Evolutionary conservation across 148 eudicot genomes (phyloP).

Genomic region (Euryodendron excelsum): DNA sequence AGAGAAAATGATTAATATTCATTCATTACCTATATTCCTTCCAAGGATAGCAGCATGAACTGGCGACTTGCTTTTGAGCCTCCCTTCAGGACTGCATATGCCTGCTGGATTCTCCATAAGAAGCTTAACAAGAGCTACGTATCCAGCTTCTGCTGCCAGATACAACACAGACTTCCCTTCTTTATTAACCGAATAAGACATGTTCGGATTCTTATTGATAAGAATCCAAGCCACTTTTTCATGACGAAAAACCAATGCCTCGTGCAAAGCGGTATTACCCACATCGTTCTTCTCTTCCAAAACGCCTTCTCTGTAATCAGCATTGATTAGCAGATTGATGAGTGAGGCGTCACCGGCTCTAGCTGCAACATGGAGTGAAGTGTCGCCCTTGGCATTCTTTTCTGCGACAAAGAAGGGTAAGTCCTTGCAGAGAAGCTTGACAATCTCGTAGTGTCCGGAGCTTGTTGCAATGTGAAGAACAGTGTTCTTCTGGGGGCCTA

Average conservation of each 20-base stretch:
- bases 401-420: constrained; percentile 23
- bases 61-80: constrained; percentile 21
- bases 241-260: constrained; percentile 23
- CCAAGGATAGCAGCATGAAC: constrained; percentile 32
- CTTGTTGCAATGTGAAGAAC: constrained; percentile 29
- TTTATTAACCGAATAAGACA: constrained; percentile 19
- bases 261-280: constrained; percentile 33
- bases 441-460: constrained; percentile 17
- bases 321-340: background rate
- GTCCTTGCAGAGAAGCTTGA: constrained; percentile 23
- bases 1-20: background rate
- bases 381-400: constrained; percentile 26
- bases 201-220: constrained; percentile 13
- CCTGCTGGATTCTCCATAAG: constrained; percentile 27
- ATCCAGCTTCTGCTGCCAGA: constrained; percentile 37
- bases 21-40: constrained; percentile 15
- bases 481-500: constrained; percentile 29
- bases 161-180: constrained; percentile 32
- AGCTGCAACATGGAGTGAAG: constrained; percentile 29
- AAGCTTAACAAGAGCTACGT: constrained; percentile 16
- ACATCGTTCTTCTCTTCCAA: constrained; percentile 19
- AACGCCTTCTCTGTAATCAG: constrained; percentile 13
- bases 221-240: constrained; percentile 23
- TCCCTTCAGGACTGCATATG: background rate
- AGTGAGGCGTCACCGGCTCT: constrained; percentile 19